Evolutionary conservation across 208 protist species (phyloP), one percentile per base, ranked within the genome.

Genomic region (Leishmania turanica): DNA sequence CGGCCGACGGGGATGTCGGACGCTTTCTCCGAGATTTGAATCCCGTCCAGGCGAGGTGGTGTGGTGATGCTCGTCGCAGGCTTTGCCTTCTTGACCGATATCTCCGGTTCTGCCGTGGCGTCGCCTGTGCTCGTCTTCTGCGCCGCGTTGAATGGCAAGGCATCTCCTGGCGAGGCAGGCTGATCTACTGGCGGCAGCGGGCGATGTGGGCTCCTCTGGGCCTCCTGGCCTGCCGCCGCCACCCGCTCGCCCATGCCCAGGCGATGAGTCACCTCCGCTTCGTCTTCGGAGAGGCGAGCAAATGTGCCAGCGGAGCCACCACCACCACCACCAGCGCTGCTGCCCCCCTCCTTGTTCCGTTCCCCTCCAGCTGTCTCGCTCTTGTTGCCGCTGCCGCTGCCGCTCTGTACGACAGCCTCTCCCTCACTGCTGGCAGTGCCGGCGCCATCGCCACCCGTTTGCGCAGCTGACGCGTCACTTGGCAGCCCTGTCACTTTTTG

Each of bases 1-100:
- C 92, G 89, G 24, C 89, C 85, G 1, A 98, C 77, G 13, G 93
- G 92, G 69, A 98, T 96, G 65, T 92, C 84, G 17, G 77, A 81
- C 9, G 86, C 69, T 2, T 89, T 82, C 64, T 89, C 87, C 8
- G 86, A 89, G 11, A 91, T 88, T 13, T 82, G 60, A 68, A 90
- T 83, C 58, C 90, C 87, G 64, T 93, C 86, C 65, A 79, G 51
- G 2, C 85, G 87, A 24, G 78, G 66, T 37, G 86, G 86, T 1
- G 51, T 45, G 5, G 27, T 74, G 4, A 31, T 56, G 21, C 42
- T 62, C 24, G n/a, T n/a, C 27, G 76, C 7, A 47, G 76, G 9
- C 15, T 71, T 60, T 27, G 27, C 42, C n/a, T 31, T 40, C 49
- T 77, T 68, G 8, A 5, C 58, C 13, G 40, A 13, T 34, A 7